phyloP scores from a whole-genome alignment of 192 early-diverging fungal genomes.

The Mortierella alpina region DNA sequence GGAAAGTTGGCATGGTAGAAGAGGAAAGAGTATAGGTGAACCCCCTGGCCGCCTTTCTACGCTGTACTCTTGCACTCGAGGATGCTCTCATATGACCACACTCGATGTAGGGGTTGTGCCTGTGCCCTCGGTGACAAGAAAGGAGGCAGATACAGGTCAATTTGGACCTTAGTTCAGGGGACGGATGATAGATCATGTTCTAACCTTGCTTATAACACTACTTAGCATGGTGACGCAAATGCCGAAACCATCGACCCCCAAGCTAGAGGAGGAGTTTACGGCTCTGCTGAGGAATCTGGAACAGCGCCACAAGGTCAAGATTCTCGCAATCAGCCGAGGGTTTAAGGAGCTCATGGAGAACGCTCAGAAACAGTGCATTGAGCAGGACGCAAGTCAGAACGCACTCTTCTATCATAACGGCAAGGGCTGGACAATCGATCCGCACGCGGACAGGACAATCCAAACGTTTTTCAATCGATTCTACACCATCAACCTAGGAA shows the following conservation, averaged over 20 bases:
- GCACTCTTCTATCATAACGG: constrained; percentile 57
- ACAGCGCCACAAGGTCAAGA: constrained; percentile 51
- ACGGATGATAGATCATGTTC: constrained; percentile 55
- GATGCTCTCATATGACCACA: too few relatives aligned
- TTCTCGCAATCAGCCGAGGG: constrained; percentile 45
- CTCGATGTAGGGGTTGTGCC: too few relatives aligned
- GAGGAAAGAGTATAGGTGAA: too few relatives aligned
- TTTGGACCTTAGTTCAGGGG: neutral
- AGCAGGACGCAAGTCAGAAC: constrained; percentile 52
- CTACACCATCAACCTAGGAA: constrained; percentile 70
- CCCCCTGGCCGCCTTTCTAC: too few relatives aligned
- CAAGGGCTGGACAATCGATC: constrained; percentile 56
- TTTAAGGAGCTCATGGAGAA: constrained; percentile 45
- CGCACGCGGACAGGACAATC: constrained; percentile 61
- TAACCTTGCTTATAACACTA: constrained; percentile 41
- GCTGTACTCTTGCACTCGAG: too few relatives aligned
- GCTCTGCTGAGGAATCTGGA: constrained; percentile 42
- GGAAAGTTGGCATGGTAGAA: too few relatives aligned
- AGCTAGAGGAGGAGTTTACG: constrained; percentile 51
- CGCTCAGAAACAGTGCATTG: constrained; percentile 49
- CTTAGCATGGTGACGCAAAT: constrained; percentile 60
- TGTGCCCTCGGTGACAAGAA: too few relatives aligned
- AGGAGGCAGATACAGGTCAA: neutral
- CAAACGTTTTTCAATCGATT: constrained; percentile 72
- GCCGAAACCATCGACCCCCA: constrained; percentile 54